phyloP scores from a whole-genome alignment of 306 rosid species.

The Carpinus fangiana region DNA sequence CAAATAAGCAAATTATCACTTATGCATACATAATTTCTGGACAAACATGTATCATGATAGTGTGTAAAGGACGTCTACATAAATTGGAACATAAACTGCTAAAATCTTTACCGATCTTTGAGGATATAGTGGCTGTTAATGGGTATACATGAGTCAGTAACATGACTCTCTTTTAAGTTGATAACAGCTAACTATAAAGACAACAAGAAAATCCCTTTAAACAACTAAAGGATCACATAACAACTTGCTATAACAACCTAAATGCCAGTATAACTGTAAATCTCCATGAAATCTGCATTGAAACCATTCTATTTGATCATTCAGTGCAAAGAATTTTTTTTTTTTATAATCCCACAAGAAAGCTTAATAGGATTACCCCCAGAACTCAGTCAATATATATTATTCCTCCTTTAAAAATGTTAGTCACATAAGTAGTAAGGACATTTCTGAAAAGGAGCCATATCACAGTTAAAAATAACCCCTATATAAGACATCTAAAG shows the following conservation, averaged over 20 bases:
- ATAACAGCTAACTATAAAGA: conserved; percentile 15
- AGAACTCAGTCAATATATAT: background rate
- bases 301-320: background rate
- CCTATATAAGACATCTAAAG: conserved; percentile 6
- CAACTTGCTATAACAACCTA: conserved; percentile 5
- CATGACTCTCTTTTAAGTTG: conserved; percentile 16
- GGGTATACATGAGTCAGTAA: background rate
- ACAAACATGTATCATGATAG: conserved; percentile 14
- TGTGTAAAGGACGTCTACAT: conserved; percentile 4
- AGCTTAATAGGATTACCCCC: conserved; percentile 15
- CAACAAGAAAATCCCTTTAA: conserved; percentile 6
- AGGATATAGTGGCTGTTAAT: conserved; percentile 10
- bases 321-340: background rate
- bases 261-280: background rate
- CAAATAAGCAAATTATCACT: background rate
- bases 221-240: conserved; percentile 28
- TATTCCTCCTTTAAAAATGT: background rate
- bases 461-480: background rate
- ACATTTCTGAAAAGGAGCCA: conserved; percentile 14
- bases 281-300: background rate
- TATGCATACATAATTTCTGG: background rate
- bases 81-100: background rate
- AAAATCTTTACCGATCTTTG: conserved; percentile 17
- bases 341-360: conserved; percentile 9
- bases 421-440: conserved; percentile 21